phyloP scores from a whole-genome alignment of 2,329 filamentous ascomycete species.

The Fusarium sp. region DNA sequence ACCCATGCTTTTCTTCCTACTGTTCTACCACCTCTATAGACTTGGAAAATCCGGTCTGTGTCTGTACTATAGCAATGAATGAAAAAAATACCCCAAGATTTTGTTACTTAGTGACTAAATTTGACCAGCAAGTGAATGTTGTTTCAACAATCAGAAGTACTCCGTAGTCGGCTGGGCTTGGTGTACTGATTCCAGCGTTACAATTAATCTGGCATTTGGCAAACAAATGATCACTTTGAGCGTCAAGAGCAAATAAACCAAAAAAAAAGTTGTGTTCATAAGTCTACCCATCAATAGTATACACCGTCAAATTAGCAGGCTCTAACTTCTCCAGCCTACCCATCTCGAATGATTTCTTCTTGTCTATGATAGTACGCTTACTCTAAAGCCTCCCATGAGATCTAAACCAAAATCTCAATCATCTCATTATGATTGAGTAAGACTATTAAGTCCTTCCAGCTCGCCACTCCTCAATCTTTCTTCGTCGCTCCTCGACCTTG shows the following conservation, averaged over 20 bases:
- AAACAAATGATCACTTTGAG: not conserved
- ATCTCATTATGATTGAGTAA: not conserved
- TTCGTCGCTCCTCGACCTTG: constrained; percentile 60
- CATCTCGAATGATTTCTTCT: not conserved
- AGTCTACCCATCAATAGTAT: constrained; percentile 32
- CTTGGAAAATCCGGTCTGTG: constrained; percentile 44
- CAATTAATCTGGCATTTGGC: not conserved
- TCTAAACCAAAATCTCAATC: constrained; percentile 15
- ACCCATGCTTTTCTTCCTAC: constrained; percentile 34
- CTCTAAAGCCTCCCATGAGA: constrained; percentile 21
- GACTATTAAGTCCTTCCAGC: constrained; percentile 40
- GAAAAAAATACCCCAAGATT: constrained; percentile 34
- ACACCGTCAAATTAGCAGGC: constrained; percentile 10
- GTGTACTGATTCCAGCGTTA: too few species aligned
- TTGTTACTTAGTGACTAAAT: not conserved
- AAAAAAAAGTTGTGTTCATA: constrained; percentile 17
- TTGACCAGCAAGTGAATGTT: not conserved
- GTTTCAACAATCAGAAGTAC: not conserved
- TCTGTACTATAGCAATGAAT: constrained; percentile 48
- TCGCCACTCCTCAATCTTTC: constrained; percentile 58
- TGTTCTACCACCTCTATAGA: constrained; percentile 46
- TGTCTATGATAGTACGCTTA: constrained; percentile 19
- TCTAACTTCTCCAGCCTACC: not conserved
- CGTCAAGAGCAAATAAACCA: not conserved
- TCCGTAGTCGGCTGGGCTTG: not conserved